These are phyloP conservation scores for Aspergillus incahuasiensis DNA, from an alignment of 495 filamentous ascomycete genomes.

Conservation along the genomic window DNA sequence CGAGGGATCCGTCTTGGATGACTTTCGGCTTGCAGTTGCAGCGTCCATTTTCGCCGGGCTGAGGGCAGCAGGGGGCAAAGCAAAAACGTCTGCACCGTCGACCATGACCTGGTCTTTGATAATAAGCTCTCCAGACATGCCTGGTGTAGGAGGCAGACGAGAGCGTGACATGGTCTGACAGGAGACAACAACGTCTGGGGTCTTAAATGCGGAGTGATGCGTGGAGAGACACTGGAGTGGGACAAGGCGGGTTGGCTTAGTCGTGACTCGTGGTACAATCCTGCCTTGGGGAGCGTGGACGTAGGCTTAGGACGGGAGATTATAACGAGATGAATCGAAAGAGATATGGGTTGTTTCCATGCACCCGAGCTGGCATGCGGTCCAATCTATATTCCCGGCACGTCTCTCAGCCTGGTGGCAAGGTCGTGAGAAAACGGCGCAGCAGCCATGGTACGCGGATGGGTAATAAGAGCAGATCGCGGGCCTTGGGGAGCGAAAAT, in stretches of 20 bases:
- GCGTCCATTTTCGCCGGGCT: slow-evolving; percentile 33
- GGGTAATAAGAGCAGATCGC: slow-evolving; percentile 2
- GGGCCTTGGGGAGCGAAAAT: background rate
- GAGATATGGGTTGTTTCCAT: background rate
- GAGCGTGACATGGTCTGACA: slow-evolving; percentile 61
- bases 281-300: background rate
- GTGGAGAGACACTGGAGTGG: slow-evolving; percentile 5
- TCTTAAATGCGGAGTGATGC: slow-evolving; percentile 5
- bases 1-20: slow-evolving; percentile 41
- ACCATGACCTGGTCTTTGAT: slow-evolving; percentile 62
- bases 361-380: background rate
- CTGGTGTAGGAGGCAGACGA: slow-evolving; percentile 73
- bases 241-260: background rate
- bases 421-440: slow-evolving; percentile 3
- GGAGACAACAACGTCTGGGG: background rate
- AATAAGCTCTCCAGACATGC: slow-evolving; percentile 75
- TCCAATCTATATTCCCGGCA: slow-evolving; percentile 4
- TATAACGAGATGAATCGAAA: background rate
- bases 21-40: slow-evolving; percentile 32
- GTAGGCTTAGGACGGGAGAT: background rate
- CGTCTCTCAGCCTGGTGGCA: slow-evolving; percentile 3
- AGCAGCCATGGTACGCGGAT: slow-evolving; percentile 5
- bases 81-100: slow-evolving; percentile 60
- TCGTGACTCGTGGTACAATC: background rate
- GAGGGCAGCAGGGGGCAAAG: slow-evolving; percentile 80